phyloP scores from a whole-genome alignment of 495 filamentous ascomycete genomes.

The Staphylotrichum tortipilum region DNA sequence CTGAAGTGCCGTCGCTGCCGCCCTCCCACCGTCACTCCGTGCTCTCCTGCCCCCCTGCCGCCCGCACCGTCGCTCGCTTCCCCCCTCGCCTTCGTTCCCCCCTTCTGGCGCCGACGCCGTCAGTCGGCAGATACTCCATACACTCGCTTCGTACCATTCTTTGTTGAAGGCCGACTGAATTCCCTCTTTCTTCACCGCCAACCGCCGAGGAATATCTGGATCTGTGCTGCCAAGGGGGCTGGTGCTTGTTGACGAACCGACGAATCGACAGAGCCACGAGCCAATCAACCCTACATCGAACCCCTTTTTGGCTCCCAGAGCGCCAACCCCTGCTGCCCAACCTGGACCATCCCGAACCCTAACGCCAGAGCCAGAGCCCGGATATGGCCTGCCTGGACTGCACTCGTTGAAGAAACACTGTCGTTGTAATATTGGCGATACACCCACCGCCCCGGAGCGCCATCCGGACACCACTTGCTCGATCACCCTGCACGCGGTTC shows the following conservation, averaged over 20 bases:
- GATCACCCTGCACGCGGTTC: too few relatives aligned
- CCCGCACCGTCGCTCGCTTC: neutral
- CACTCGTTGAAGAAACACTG: neutral
- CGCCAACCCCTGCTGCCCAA: neutral
- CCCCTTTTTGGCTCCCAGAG: neutral
- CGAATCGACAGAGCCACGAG: too few relatives aligned
- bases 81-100: neutral
- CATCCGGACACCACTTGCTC: neutral
- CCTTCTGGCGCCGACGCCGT: neutral
- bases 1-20: neutral
- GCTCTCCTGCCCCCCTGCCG: neutral
- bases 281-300: conserved; percentile 8
- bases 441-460: too few relatives aligned
- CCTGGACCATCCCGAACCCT: neutral
- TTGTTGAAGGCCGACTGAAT: too few relatives aligned
- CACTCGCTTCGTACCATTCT: neutral
- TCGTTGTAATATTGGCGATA: too few relatives aligned
- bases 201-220: neutral
- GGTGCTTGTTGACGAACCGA: neutral
- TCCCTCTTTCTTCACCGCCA: neutral
- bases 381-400: neutral
- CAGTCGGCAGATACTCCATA: neutral
- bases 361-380: neutral
- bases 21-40: neutral
- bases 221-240: neutral